Conservation (phyloP, 768 basidiomycete species). For the Tylopilus sp. region DNA sequence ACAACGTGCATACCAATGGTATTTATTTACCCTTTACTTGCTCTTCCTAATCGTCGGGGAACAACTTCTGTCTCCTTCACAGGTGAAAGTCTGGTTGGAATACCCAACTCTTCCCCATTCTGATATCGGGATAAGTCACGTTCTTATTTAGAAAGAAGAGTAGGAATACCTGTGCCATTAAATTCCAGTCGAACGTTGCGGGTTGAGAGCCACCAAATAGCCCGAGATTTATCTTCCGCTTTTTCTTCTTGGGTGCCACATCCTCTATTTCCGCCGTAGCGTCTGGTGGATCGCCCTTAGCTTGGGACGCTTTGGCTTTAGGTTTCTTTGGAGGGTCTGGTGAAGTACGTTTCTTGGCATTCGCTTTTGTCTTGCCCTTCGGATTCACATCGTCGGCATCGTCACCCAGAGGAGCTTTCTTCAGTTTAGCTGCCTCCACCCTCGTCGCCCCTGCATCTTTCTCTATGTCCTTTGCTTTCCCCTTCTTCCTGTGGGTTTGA, state of each 20-base stretch:
- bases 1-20: neutral
- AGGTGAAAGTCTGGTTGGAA: constrained; percentile 66
- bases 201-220: constrained; percentile 48
- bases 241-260: constrained; percentile 56
- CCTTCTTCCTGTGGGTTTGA: constrained; percentile 28
- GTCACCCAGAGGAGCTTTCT: constrained; percentile 20
- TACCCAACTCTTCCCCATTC: constrained; percentile 47
- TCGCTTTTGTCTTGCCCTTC: constrained; percentile 17
- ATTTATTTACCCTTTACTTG: constrained; percentile 20
- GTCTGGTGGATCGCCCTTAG: constrained; percentile 17
- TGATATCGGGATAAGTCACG: constrained; percentile 8
- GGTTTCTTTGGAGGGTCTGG: constrained; percentile 22
- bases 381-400: constrained; percentile 11
- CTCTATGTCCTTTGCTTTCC: constrained; percentile 16
- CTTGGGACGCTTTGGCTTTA: constrained; percentile 14
- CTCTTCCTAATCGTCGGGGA: constrained; percentile 40
- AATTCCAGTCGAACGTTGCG: constrained; percentile 44
- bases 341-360: constrained; percentile 17
- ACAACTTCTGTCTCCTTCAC: constrained; percentile 54
- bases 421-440: constrained; percentile 21
- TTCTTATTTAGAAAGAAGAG: too few relatives aligned
- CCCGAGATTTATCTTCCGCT: constrained; percentile 64
- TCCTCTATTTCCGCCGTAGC: constrained; percentile 23
- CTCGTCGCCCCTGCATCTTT: constrained; percentile 27
- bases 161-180: constrained; percentile 36